These are phyloP conservation scores for Endothia cerciana DNA, from an alignment of 2,329 filamentous ascomycete species.

Conservation along the genomic window DNA sequence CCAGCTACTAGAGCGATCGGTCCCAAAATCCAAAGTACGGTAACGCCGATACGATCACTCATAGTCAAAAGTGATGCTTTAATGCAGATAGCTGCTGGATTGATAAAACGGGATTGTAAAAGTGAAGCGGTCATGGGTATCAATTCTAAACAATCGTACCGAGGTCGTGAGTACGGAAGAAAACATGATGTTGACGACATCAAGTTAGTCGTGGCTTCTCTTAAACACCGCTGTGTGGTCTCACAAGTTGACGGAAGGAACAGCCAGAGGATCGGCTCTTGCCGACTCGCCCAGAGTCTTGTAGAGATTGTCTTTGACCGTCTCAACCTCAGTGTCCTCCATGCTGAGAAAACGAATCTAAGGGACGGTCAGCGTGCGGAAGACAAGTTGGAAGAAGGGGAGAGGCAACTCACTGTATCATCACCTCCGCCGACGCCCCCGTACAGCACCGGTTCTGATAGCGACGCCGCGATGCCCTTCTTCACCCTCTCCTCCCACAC, in stretches of 20 bases:
- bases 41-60: slow-evolving; percentile 20
- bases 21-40: slow-evolving; percentile 23
- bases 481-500: slow-evolving; percentile 92
- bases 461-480: slow-evolving; percentile 74
- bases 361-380: background rate
- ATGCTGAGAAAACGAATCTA: slow-evolving; percentile 70
- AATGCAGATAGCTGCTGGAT: slow-evolving; percentile 13
- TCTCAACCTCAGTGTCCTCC: slow-evolving; percentile 61
- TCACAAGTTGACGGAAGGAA: slow-evolving; percentile 22
- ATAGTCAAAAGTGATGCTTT: slow-evolving; percentile 29
- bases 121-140: slow-evolving; percentile 26
- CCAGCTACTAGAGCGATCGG: slow-evolving; percentile 23
- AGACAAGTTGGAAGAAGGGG: background rate
- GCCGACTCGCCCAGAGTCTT: slow-evolving; percentile 48
- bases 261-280: slow-evolving; percentile 26
- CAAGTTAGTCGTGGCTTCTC: slow-evolving; percentile 20
- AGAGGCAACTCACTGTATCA: slow-evolving; percentile 67
- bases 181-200: slow-evolving; percentile 15
- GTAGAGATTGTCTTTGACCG: slow-evolving; percentile 61
- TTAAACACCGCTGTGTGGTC: background rate
- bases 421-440: slow-evolving; percentile 65
- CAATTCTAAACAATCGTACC: slow-evolving; percentile 23
- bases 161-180: slow-evolving; percentile 7
- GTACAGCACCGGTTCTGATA: slow-evolving; percentile 80
- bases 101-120: slow-evolving; percentile 9